Evolutionary conservation across 257 asterid genomes (phyloP), one percentile per base, ranked within the genome.

Genomic region (Apocynum venetum): DNA sequence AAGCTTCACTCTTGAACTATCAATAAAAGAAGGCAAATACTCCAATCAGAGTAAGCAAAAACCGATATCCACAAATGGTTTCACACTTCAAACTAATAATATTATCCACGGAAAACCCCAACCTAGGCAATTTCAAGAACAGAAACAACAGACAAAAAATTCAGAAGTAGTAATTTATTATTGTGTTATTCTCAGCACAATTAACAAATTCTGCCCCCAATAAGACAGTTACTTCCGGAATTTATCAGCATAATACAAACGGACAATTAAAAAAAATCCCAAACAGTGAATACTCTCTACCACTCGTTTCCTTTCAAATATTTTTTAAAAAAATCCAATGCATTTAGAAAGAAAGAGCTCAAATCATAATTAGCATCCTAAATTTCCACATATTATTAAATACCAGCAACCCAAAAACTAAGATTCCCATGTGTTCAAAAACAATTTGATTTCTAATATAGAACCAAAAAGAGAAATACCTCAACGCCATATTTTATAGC

Each of bases 401-500:
- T 60, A 0, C 19, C 15, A 52, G 9, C 20, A 36, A 61, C n/a
- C 35, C 38, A 72, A 12, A 72, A 46, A 48, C 7, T 41, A 72
- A 9, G 12, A 15, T n/a, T 81, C 4, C 47, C 40, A 83, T 47
- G 36, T 8, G 65, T 25, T 47, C 0, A 65, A 13, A 49, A 13
- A 8, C 12, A 13, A 53, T 13, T 6, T 52, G 46, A 48, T 72
- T 35, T 25, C 52, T 17, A 13, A 17, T 11, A 48, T 2, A 25
- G 2, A 9, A 44, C 59, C 3, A 13, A 67, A 7, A 35, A 47
- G 3, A 35, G 19, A 9, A 52, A 7, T 83, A 93, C 98, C 96
- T 93, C 98, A 60, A 93, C 97, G 38, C 98, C 97, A 76, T 91
- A 93, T 82, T 88, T 91, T 83, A 93, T 93, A 57, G 98, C 97